Percentiles rank a stretch among this genome's conserved stretches.
Evolutionary conservation across 2,329 filamentous ascomycete genomes (phyloP).

Genomic region (Lomentospora prolificans): DNA sequence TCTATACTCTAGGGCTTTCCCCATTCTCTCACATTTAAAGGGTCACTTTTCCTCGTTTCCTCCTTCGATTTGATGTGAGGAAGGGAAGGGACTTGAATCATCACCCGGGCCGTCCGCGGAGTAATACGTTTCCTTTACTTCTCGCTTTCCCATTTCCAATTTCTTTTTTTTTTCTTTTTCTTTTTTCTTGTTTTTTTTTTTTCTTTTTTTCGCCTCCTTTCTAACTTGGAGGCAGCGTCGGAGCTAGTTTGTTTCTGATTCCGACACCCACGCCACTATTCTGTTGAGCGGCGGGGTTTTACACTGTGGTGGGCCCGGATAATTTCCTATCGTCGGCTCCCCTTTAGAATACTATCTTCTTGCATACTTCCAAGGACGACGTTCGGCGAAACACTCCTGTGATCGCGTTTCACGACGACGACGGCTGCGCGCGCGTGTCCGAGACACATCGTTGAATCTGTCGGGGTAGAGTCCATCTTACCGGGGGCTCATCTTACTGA

Average conservation of each 20-base stretch:
- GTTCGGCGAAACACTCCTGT: constrained; percentile 2
- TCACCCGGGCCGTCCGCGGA: no score
- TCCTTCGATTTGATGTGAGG: not conserved
- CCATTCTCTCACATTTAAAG: not conserved
- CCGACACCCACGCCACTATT: not conserved
- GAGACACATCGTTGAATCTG: no score
- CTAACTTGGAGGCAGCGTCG: no score
- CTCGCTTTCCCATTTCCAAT: no score
- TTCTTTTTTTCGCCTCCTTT: no score
- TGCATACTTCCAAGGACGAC: not conserved
- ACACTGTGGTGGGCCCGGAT: no score
- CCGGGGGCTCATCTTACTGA: no score
- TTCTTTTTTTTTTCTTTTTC: no score
- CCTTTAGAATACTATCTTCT: not conserved
- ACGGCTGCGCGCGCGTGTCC: not conserved
- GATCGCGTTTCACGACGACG: not conserved
- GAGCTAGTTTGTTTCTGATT: not conserved
- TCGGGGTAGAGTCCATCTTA: no score
- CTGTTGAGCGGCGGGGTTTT: not conserved
- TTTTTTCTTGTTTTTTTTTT: no score
- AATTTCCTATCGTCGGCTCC: not conserved
- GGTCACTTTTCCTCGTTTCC: not conserved
- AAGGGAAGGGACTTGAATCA: no score
- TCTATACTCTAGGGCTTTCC: not conserved
- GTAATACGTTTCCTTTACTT: no score